Percentiles rank a stretch among this genome's conserved stretches.
These are phyloP conservation scores for Odonthalia washingtoniensis DNA, from an alignment of 31 red algal species.

Conservation along the genomic window DNA sequence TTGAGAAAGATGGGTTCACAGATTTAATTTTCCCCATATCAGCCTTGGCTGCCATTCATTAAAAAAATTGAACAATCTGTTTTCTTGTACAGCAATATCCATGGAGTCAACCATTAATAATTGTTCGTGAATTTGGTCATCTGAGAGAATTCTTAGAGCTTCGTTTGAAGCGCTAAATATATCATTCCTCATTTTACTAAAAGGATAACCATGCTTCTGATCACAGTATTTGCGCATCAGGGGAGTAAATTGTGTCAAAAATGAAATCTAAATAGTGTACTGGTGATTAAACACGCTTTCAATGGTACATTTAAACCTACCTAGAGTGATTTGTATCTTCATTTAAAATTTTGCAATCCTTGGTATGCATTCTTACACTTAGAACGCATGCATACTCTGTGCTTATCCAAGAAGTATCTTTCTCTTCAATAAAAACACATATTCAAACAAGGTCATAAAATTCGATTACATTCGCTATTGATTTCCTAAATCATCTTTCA, in stretches of 20 bases:
- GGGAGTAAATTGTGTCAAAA: background rate
- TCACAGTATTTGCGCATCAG: background rate
- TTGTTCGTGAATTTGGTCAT: background rate
- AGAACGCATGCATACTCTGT: background rate
- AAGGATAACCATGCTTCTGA: no score
- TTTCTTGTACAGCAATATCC: background rate
- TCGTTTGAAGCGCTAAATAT: background rate
- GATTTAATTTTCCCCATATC: slow-evolving; percentile 33
- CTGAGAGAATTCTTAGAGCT: background rate
- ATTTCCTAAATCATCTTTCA: background rate
- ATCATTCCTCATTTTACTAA: background rate
- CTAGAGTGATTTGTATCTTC: background rate
- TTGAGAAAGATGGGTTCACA: background rate
- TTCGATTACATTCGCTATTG: background rate
- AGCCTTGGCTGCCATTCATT: background rate
- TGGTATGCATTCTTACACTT: background rate
- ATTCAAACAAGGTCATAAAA: background rate
- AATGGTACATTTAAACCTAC: background rate
- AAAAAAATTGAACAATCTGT: background rate
- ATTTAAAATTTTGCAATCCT: no score
- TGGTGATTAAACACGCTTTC: slow-evolving; percentile 18
- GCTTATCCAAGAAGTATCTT: background rate
- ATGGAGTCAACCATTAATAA: background rate
- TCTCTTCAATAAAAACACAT: background rate
- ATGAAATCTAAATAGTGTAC: background rate